Conservation (phyloP, 2,329 filamentous ascomycete species). For the Aureobasidium pullulans region DNA sequence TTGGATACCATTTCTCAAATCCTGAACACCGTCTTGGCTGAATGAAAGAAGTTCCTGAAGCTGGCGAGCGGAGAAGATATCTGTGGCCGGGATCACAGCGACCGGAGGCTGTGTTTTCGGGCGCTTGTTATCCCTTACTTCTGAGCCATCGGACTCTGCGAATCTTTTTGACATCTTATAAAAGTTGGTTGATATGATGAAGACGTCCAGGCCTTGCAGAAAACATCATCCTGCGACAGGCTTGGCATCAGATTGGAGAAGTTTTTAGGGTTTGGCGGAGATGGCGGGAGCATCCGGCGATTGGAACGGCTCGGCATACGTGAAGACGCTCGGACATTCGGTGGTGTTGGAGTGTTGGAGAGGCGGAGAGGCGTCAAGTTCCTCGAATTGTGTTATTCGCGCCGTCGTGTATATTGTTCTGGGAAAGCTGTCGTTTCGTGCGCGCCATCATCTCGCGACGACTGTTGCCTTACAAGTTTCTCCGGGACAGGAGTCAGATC, state of each 20-base stretch:
- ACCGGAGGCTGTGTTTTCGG: background rate
- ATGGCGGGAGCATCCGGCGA: background rate
- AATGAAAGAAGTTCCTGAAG: conserved; percentile 62
- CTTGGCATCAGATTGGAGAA: conserved; percentile 1
- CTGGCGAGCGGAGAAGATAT: conserved; percentile 57
- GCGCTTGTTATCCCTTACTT: background rate
- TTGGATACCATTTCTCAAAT: conserved; percentile 62
- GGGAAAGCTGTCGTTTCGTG: background rate
- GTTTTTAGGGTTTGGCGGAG: conserved; percentile 7
- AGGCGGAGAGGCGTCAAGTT: conserved; percentile 8
- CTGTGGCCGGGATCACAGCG: background rate
- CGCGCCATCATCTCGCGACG: background rate
- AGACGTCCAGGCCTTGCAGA: background rate
- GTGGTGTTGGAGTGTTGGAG: background rate
- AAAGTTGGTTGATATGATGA: background rate
- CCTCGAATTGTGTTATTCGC: background rate
- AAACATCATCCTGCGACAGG: background rate
- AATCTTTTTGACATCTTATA: conserved; percentile 11
- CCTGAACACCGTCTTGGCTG: conserved; percentile 56
- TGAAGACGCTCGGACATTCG: background rate
- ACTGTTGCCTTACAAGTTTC: too few species aligned
- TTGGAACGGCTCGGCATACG: background rate
- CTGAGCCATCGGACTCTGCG: conserved; percentile 3
- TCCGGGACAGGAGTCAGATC: background rate
- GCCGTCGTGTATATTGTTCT: background rate